Percentiles rank a stretch among this genome's conserved stretches.
These are phyloP conservation scores for Fomitopsis betulina DNA, from an alignment of 1,284 basidiomycete genomes.

Conservation along the genomic window DNA sequence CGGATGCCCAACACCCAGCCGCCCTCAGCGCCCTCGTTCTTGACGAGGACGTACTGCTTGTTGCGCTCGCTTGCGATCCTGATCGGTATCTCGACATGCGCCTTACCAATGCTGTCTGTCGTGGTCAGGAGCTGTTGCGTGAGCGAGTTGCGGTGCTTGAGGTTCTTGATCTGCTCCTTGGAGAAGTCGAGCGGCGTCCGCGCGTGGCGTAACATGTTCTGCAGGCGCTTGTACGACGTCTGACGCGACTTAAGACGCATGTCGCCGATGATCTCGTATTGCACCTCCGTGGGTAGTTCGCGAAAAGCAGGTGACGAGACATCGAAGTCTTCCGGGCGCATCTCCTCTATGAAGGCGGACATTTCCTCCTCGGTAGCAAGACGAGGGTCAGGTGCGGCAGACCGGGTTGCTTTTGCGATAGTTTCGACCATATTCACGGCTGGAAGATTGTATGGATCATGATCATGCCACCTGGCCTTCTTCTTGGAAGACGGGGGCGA, in stretches of 20 bases:
- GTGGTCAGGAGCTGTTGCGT: conserved; percentile 95
- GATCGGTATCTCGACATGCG: conserved; percentile 85
- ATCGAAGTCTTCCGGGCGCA: conserved; percentile 91
- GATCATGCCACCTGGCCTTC: conserved; percentile 60
- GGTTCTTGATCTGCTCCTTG: conserved; percentile 87
- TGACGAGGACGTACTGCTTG: conserved; percentile 89
- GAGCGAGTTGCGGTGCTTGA: conserved; percentile 86
- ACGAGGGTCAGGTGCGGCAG: conserved; percentile 75
- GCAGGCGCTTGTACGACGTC: conserved; percentile 87
- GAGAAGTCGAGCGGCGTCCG: conserved; percentile 93
- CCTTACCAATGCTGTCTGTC: conserved; percentile 90
- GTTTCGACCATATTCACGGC: conserved; percentile 62
- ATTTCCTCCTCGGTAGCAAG: conserved; percentile 93
- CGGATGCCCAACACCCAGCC: conserved; percentile 93
- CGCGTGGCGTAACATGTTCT: conserved; percentile 84
- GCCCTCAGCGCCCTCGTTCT: conserved; percentile 81
- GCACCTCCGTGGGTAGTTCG: conserved; percentile 90
- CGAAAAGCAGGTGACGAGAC: conserved; percentile 85
- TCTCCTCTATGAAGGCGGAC: conserved; percentile 86
- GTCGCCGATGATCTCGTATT: conserved; percentile 99
- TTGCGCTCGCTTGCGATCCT: conserved; percentile 94
- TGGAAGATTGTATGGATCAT: conserved; percentile 83
- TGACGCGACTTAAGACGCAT: conserved; percentile 90
- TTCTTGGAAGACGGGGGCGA: conserved; percentile 49
- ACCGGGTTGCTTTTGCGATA: conserved; percentile 54